Base-by-base conservation (phyloP, 2,329 filamentous ascomycete species). In the Ascochyta clinopodiicola region DNA sequence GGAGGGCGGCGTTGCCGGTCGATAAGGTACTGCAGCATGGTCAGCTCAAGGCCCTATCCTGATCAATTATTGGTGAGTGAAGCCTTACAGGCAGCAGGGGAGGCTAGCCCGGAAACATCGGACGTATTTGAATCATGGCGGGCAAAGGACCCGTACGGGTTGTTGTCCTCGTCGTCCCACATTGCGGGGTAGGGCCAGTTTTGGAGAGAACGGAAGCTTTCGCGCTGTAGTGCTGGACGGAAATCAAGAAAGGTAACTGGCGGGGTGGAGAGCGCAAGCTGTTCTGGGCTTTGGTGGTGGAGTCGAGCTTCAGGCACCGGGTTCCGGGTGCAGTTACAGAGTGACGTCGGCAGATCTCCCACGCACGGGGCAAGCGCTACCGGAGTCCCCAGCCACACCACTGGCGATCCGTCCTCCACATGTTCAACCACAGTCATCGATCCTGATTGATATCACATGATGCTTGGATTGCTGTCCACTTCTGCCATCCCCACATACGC, bases 161-260 rank as follows among this genome's bases (percentile, higher is more conserved):
- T 98, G 79, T 98, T 98, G 74, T 98, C 92, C 80, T 98, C 94
- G 82, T 98, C 93, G 84, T 97, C 96, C 94, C 94, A 98, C 94
- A 98, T 98, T 66, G 68, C 56, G 66, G 42, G 35, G 44, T 45
- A 47, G 25, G 24, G 32, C 29, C n/a, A 21, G 37, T 12, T 12
- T 9, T 22, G 17, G 15, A 38, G 7, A 22, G 25, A n/a, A 19
- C 6, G 12, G 46, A 8, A 17, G 4, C 17, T 29, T 29, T 24
- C 44, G 44, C 35, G 25, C 34, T 31, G 38, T 2, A 9, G 15
- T 36, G 35, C 7, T 27, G 1, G 34, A 44, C 31, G 29, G 43
- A 24, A 25, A 44, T 32, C 37, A 22, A 31, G 29, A 39, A 17
- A 48, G 25, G 39, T n/a, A 17, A 17, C 13, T 13, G 7, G 48